Evolutionary conservation across 306 rosid species (phyloP).

Genomic region (Trifolium fragiferum): DNA sequence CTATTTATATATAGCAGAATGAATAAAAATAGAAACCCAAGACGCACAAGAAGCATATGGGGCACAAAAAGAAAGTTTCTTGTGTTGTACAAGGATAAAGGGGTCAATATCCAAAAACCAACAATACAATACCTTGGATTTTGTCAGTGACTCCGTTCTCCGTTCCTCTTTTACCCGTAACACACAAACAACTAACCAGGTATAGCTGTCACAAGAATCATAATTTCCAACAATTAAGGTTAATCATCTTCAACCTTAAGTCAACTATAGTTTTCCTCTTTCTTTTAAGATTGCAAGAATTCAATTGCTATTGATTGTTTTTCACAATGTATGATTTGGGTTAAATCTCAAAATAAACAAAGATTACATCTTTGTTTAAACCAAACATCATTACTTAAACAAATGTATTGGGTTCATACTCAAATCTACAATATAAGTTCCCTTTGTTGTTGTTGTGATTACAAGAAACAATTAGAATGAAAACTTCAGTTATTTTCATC

Average conservation of each 20-base stretch:
- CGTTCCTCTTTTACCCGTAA: constrained; percentile 10
- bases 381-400: constrained; percentile 1
- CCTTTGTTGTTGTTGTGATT: constrained; percentile 44
- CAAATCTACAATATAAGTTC: constrained; percentile 44
- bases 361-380: constrained; percentile 38
- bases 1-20: too few species aligned
- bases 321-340: constrained; percentile 57
- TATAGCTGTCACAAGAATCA: constrained; percentile 7
- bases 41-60: too few species aligned
- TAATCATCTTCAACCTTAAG: constrained; percentile 63
- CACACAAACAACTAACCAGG: constrained; percentile 23
- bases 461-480: constrained; percentile 57
- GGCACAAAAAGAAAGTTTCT: too few species aligned
- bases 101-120: not conserved
- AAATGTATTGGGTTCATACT: constrained; percentile 60
- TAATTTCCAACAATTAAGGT: constrained; percentile 50
- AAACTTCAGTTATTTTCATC: constrained; percentile 72
- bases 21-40: too few species aligned
- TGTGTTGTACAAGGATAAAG: not conserved
- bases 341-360: constrained; percentile 50
- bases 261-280: constrained; percentile 39
- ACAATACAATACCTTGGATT: not conserved
- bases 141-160: constrained; percentile 19
- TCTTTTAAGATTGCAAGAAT: constrained; percentile 48
- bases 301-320: constrained; percentile 54